phyloP scores from a whole-genome alignment of 768 basidiomycete species.

The Trametes cubensis region DNA sequence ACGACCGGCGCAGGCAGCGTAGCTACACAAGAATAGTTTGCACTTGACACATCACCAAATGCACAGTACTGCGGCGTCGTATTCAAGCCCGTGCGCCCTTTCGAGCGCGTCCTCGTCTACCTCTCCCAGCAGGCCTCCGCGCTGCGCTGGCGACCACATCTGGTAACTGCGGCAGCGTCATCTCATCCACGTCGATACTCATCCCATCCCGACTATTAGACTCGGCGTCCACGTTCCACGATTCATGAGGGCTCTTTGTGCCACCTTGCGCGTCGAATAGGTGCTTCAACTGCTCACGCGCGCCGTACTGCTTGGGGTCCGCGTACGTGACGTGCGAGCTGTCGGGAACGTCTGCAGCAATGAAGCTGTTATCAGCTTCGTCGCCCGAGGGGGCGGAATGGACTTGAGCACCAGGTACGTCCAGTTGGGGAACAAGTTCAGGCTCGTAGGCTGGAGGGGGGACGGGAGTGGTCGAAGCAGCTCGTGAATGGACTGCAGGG shows the following conservation, averaged over 20 bases:
- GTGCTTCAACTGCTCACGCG: conserved; percentile 58
- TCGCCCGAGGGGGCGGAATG: conserved; percentile 3
- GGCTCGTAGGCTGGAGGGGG: background rate
- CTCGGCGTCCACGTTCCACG: conserved; percentile 9
- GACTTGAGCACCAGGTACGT: conserved; percentile 27
- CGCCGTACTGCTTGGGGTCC: conserved; percentile 64
- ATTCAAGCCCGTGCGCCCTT: no score
- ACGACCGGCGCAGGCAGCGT: no score
- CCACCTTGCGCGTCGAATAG: conserved; percentile 44
- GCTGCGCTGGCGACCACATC: conserved; percentile 3
- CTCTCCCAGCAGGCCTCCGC: conserved; percentile 7
- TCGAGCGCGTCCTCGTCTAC: conserved; percentile 5
- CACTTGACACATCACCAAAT: no score
- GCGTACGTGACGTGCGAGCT: conserved; percentile 60
- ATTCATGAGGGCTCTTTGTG: conserved; percentile 1
- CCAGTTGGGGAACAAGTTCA: background rate
- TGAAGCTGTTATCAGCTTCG: conserved; percentile 32
- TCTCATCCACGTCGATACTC: conserved; percentile 13
- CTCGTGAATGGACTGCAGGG: background rate
- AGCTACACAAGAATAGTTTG: no score
- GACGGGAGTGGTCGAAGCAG: background rate
- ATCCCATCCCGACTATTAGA: background rate
- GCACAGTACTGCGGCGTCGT: no score
- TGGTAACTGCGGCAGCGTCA: conserved; percentile 22
- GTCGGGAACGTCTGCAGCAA: conserved; percentile 7